phyloP scores from a whole-genome alignment of 306 rosid species.

The Quercus glauca region DNA sequence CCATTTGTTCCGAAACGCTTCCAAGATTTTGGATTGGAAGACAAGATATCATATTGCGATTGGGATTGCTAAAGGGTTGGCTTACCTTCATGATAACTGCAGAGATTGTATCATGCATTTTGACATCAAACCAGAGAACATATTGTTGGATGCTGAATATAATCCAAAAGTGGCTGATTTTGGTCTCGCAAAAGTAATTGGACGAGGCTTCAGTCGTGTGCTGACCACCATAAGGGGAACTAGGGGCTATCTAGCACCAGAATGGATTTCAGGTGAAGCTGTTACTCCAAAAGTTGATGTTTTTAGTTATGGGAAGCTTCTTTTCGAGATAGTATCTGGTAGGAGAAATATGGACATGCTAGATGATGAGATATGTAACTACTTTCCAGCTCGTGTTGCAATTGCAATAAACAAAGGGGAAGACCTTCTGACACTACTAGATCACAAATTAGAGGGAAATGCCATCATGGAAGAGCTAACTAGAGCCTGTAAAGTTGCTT shows the following conservation, averaged over 20 bases:
- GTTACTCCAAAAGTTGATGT: conserved; percentile 47
- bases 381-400: conserved; percentile 39
- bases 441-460: conserved; percentile 30
- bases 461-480: conserved; percentile 32
- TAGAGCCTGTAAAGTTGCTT: conserved; percentile 38
- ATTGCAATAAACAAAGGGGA: conserved; percentile 29
- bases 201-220: conserved; percentile 46
- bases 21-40: conserved; percentile 22
- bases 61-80: conserved; percentile 47
- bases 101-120: conserved; percentile 60
- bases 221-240: conserved; percentile 68
- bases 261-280: conserved; percentile 55
- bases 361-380: conserved; percentile 21
- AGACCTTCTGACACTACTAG: conserved; percentile 22
- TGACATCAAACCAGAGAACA: conserved; percentile 65
- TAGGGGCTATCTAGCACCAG: conserved; percentile 68
- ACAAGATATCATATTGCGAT: conserved; percentile 34
- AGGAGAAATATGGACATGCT: conserved; percentile 45
- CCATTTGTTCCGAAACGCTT: neutral
- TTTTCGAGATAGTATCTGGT: conserved; percentile 45
- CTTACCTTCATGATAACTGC: conserved; percentile 57
- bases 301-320: conserved; percentile 56
- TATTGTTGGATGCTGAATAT: conserved; percentile 34
- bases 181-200: conserved; percentile 55
- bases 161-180: conserved; percentile 54